A percentile compares a stretch with the other conserved stretches of the same genome.
Conservation (phyloP, 1,284 basidiomycete genomes). For the Cutaneotrichosporon cavernicola region DNA sequence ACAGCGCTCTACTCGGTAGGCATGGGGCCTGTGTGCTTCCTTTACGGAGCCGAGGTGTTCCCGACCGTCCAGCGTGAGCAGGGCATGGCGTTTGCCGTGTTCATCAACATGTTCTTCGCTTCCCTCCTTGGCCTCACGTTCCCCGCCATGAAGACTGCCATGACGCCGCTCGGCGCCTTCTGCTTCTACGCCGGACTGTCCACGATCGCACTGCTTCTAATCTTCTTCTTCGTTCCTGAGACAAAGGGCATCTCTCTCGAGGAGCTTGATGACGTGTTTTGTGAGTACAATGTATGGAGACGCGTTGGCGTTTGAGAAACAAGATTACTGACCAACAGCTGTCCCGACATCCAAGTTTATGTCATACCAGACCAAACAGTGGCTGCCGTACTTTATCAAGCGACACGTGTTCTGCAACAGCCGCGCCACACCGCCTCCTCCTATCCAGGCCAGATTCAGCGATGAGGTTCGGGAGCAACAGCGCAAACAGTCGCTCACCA, state of each 20-base stretch:
- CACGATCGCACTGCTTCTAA: constrained; percentile 32
- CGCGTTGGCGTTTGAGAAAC: too few relatives aligned
- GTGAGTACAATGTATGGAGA: too few relatives aligned
- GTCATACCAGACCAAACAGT: constrained; percentile 30
- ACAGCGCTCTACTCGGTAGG: constrained; percentile 54
- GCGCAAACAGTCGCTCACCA: neutral
- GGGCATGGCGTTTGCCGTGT: constrained; percentile 59
- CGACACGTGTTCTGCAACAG: constrained; percentile 20
- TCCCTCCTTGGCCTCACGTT: constrained; percentile 53
- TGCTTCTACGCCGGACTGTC: constrained; percentile 42
- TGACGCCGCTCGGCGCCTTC: constrained; percentile 66
- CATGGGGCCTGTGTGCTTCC: constrained; percentile 71
- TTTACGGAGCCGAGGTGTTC: constrained; percentile 58
- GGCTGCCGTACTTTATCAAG: constrained; percentile 19
- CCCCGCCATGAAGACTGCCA: constrained; percentile 64
- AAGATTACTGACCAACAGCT: neutral
- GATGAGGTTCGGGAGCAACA: neutral
- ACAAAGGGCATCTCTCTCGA: constrained; percentile 39
- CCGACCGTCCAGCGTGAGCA: constrained; percentile 55
- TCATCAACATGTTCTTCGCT: constrained; percentile 34
- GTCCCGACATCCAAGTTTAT: constrained; percentile 31
- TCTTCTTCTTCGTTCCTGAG: constrained; percentile 41
- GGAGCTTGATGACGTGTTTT: constrained; percentile 45
- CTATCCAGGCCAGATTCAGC: neutral
- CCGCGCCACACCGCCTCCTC: neutral